Evolutionary conservation across 2,329 filamentous ascomycete species (phyloP).

Genomic region (Epichloe sp.): DNA sequence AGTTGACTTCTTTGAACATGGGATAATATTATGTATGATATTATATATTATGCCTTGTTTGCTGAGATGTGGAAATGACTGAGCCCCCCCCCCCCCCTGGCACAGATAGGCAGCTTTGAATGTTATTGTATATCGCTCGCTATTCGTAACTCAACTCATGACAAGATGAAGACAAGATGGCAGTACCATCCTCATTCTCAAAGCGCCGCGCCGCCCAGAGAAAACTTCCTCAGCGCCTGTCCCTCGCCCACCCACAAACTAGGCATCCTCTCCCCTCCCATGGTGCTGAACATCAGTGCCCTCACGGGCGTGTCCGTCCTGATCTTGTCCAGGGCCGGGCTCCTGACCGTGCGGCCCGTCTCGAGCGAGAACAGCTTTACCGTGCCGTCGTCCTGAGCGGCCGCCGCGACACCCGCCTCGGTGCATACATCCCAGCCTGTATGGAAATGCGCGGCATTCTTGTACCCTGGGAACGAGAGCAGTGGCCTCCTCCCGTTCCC

Average conservation of each 20-base stretch:
- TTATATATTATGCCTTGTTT: too few relatives aligned
- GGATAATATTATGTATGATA: too few relatives aligned
- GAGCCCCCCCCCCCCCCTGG: too few relatives aligned
- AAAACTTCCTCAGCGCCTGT: conserved; percentile 27
- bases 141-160: too few relatives aligned
- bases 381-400: conserved; percentile 36
- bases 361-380: conserved; percentile 36
- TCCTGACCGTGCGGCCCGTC: conserved; percentile 27
- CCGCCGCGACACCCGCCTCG: conserved; percentile 36
- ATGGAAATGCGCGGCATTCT: conserved; percentile 33
- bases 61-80: too few relatives aligned
- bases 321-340: conserved; percentile 13
- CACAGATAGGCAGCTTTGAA: too few relatives aligned
- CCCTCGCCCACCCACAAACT: conserved; percentile 35
- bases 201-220: conserved; percentile 22
- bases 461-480: conserved; percentile 35
- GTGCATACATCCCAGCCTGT: conserved; percentile 39
- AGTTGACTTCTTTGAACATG: too few relatives aligned
- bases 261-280: conserved; percentile 29
- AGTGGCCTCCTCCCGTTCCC: conserved; percentile 22
- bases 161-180: too few relatives aligned
- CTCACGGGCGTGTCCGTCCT: conserved; percentile 21
- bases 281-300: conserved; percentile 30
- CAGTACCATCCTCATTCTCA: conserved; percentile 19
- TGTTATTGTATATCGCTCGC: too few relatives aligned